Base-by-base conservation (phyloP, 805 yeast species). In the Spathaspora gorwiae region DNA sequence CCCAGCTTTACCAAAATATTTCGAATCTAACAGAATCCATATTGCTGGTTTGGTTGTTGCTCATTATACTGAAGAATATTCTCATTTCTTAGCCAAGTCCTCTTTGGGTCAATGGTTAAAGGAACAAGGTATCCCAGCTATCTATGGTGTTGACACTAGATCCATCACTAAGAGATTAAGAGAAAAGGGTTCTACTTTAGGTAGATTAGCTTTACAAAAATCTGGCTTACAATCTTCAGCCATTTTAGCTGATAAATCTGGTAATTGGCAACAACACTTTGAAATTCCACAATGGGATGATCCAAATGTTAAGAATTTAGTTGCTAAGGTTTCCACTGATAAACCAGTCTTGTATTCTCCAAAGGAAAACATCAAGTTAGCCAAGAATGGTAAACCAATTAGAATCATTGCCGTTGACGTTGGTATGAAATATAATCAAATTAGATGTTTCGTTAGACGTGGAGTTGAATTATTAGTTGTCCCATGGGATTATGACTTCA, bases 71-170 rank as follows among this genome's bases (percentile, higher is more conserved):
- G 97, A 94, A 68, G 87, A 94, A 57, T 92, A 83, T 73, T 89
- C 97, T 39, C 99, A 94, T 65, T 89, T 75, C 72, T 78, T 94
- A 59, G 99, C 99, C 53, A 80, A 78, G 48, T 90, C 97, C 19
- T 89, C 97, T 32, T 78, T 94, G 53, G 96, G 96, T 49, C 78
- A 80, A 59, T 94, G 99, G 99, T 80, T 94, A 60, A 84, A 89
- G 67, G 84, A 83, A 59, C 85, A 92, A 70, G 87, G 87, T 53
- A 76, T 94, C 56, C 99, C 99, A 44, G 99, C 98, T 53, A 80
- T 94, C 48, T 94, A 92, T 61, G 99, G 97, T 73, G 92, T 94
- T 50, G 99, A 94, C 70, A 94, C 99, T 52, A 86, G 99, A 76
- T 79, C 89, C 44, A 76, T 94, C 61, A 94, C 99, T 57, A 90